A percentile compares a stretch with the other conserved stretches of the same genome.
These are phyloP conservation scores for Circinella umbellata DNA, from an alignment of 371 early-diverging fungal species.

Conservation along the genomic window DNA sequence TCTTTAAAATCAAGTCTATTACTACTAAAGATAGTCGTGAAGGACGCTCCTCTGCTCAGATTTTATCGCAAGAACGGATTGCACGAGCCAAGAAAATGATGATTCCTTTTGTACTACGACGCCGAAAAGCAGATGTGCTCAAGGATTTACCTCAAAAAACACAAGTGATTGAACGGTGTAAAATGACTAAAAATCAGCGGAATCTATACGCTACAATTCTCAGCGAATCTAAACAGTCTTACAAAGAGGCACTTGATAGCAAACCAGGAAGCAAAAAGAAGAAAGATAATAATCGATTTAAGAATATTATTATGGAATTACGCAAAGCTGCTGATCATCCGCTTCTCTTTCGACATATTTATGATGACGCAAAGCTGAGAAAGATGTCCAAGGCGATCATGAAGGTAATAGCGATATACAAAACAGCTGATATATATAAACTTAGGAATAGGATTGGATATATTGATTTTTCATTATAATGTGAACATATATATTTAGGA, in stretches of 20 bases:
- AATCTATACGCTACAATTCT: constrained; percentile 50
- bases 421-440: too few species aligned
- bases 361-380: constrained; percentile 56
- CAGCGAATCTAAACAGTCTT: constrained; percentile 34
- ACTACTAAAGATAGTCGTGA: constrained; percentile 15
- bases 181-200: constrained; percentile 47
- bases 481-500: constrained; percentile 13
- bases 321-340: constrained; percentile 91
- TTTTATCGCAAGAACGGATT: constrained; percentile 66
- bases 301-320: constrained; percentile 79
- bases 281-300: constrained; percentile 38
- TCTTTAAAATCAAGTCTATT: constrained; percentile 59
- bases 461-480: too few species aligned
- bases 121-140: constrained; percentile 74
- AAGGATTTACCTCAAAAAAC: constrained; percentile 72
- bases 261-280: constrained; percentile 9
- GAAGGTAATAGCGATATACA: constrained; percentile 19
- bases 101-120: constrained; percentile 80
- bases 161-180: constrained; percentile 50
- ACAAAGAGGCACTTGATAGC: constrained; percentile 20
- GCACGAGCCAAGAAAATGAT: constrained; percentile 75
- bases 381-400: constrained; percentile 72
- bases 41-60: constrained; percentile 29
- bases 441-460: too few species aligned
- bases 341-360: constrained; percentile 73